Conservation (phyloP, 2,329 filamentous ascomycete genomes). For the Fusarium sp. region DNA sequence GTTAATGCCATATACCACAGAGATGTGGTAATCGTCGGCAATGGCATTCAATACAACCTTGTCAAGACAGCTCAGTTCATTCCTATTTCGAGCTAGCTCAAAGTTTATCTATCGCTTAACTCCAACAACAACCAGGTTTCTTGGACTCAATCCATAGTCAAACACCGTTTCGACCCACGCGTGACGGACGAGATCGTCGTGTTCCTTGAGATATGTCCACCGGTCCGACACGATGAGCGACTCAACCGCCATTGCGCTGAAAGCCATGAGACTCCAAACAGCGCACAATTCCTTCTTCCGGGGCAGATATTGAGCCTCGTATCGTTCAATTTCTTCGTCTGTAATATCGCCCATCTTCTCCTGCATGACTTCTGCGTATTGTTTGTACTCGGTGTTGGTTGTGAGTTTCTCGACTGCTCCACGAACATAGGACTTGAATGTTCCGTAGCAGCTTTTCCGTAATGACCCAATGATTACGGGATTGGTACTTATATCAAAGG, state of each 20-base stretch:
- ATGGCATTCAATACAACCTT: conserved; percentile 6
- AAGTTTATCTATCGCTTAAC: conserved; percentile 71
- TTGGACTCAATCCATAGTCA: conserved; percentile 85
- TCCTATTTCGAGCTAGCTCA: conserved; percentile 28
- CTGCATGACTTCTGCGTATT: conserved; percentile 70
- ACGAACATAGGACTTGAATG: conserved; percentile 80
- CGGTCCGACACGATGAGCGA: conserved; percentile 90
- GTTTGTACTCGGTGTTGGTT: conserved; percentile 66
- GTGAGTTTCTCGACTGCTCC: conserved; percentile 83
- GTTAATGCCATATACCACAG: not conserved
- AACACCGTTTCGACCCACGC: conserved; percentile 96
- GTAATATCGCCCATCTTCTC: conserved; percentile 76
- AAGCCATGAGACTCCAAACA: conserved; percentile 96
- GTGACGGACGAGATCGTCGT: conserved; percentile 73
- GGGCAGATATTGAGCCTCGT: conserved; percentile 72
- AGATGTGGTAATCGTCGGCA: conserved; percentile 6
- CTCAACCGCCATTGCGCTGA: conserved; percentile 89
- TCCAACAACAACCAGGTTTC: conserved; percentile 93
- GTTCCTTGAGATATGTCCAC: conserved; percentile 87
- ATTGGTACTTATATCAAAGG: conserved; percentile 71
- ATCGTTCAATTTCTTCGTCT: conserved; percentile 79
- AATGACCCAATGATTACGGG: conserved; percentile 90
- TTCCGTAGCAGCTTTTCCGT: conserved; percentile 80
- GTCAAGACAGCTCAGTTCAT: conserved; percentile 18
- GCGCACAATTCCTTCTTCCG: conserved; percentile 85